phyloP scores from a whole-genome alignment of 352 stramenopile species.

The Globisporangium uncinulatum region DNA sequence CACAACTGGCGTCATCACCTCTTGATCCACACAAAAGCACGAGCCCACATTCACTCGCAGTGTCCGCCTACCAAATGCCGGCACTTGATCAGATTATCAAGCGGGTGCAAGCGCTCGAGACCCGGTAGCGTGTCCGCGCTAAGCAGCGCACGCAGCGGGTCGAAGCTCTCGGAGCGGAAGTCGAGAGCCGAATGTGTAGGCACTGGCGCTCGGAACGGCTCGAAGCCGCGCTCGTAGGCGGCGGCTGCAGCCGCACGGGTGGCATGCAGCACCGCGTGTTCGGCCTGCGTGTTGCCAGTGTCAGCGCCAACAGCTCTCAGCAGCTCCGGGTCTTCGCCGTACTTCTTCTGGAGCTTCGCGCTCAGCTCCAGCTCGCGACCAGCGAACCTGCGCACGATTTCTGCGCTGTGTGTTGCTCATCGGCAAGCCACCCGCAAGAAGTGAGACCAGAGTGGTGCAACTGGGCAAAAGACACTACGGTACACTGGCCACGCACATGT shows the following conservation, averaged over 20 bases:
- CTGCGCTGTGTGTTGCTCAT: slow-evolving; percentile 22
- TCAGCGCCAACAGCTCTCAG: neutral
- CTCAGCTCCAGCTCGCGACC: slow-evolving; percentile 57
- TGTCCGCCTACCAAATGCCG: slow-evolving; percentile 41
- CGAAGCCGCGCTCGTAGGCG: slow-evolving; percentile 35
- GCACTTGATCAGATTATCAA: slow-evolving; percentile 90
- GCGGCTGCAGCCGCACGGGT: neutral
- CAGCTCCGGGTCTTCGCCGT: slow-evolving; percentile 48
- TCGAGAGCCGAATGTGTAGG: slow-evolving; percentile 28
- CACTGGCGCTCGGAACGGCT: slow-evolving; percentile 14
- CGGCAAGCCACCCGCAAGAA: neutral
- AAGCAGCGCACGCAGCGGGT: slow-evolving; percentile 44
- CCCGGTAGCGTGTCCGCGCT: slow-evolving; percentile 4
- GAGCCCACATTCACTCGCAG: neutral
- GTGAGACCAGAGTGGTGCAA: neutral
- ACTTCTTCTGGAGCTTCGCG: slow-evolving; percentile 76
- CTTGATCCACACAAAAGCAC: too few relatives aligned
- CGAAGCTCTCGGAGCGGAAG: slow-evolving; percentile 44
- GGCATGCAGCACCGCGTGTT: neutral
- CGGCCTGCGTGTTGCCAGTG: neutral
- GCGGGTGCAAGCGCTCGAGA: slow-evolving; percentile 28
- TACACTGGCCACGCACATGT: slow-evolving; percentile 40
- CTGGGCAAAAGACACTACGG: neutral
- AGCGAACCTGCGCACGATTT: slow-evolving; percentile 69
- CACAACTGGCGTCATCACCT: too few relatives aligned